Percentiles rank a stretch among this genome's conserved stretches.
Evolutionary conservation across 352 stramenopile species (phyloP).

Genomic region (Elongisporangium anandrum): DNA sequence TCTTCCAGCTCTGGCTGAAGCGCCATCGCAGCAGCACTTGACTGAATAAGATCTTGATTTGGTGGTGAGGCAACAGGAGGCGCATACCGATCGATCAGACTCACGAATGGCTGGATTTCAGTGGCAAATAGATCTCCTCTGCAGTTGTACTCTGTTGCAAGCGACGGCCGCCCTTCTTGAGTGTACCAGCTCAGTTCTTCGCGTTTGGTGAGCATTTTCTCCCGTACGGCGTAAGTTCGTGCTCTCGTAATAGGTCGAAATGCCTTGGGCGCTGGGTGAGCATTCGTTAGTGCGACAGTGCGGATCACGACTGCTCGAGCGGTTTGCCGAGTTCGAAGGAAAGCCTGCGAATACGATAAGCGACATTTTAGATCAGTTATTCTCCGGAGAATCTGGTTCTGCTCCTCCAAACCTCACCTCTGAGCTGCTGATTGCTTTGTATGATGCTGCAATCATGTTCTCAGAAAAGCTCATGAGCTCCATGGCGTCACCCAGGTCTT

Average conservation of each 20-base stretch:
- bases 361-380: too few relatives aligned
- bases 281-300: slow-evolving; percentile 68
- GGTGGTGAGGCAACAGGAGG: background rate
- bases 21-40: too few relatives aligned
- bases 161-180: slow-evolving; percentile 7
- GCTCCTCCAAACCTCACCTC: slow-evolving; percentile 26
- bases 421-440: slow-evolving; percentile 35
- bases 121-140: slow-evolving; percentile 57
- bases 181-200: slow-evolving; percentile 27
- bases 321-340: slow-evolving; percentile 47
- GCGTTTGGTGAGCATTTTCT: slow-evolving; percentile 40
- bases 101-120: slow-evolving; percentile 66
- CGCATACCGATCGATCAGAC: slow-evolving; percentile 22
- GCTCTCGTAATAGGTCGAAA: slow-evolving; percentile 73
- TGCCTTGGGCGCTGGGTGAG: slow-evolving; percentile 46
- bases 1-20: slow-evolving; percentile 36
- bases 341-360: slow-evolving; percentile 25
- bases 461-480: slow-evolving; percentile 72
- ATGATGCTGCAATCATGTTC: slow-evolving; percentile 48
- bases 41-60: background rate
- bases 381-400: too few relatives aligned
- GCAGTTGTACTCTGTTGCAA: slow-evolving; percentile 26
- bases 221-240: slow-evolving; percentile 36
- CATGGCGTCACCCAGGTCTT: slow-evolving; percentile 55
- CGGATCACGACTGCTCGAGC: slow-evolving; percentile 54